A percentile compares a stretch with the other conserved stretches of the same genome.
These are phyloP conservation scores for Astragalus glycyphyllos DNA, from an alignment of 306 rosid species.

Conservation along the genomic window DNA sequence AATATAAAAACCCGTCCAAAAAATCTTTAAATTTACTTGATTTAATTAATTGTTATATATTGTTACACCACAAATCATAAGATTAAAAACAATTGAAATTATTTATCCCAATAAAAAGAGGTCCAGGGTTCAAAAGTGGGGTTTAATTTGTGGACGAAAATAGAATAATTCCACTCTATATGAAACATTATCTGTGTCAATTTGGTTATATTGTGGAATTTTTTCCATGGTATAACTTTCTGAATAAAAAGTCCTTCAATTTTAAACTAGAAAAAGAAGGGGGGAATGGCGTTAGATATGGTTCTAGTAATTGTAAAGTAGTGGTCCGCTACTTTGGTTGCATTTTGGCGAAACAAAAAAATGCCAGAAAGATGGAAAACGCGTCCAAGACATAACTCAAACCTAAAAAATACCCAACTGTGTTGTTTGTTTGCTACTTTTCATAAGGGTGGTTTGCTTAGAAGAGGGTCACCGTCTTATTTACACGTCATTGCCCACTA, in stretches of 20 bases:
- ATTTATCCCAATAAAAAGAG: no score
- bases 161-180: no score
- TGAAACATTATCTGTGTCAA: no score
- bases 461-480: conserved; percentile 42
- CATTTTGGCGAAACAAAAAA: conserved; percentile 25
- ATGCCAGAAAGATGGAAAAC: conserved; percentile 40
- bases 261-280: neutral
- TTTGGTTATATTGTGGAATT: neutral
- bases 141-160: no score
- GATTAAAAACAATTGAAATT: no score
- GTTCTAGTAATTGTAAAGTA: conserved; percentile 27
- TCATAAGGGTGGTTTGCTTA: conserved; percentile 3
- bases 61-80: no score
- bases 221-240: neutral
- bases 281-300: conserved; percentile 32
- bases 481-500: conserved; percentile 5
- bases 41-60: no score
- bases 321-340: conserved; percentile 40
- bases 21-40: no score
- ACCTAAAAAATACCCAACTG: conserved; percentile 28
- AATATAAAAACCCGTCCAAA: no score
- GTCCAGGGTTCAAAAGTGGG: no score
- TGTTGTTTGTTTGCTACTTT: conserved; percentile 5
- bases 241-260: neutral
- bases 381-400: conserved; percentile 37